Evolutionary conservation across 1,139 yeast genomes (phyloP), one percentile per base, ranked within the genome.

Genomic region (Candida mesenterica): DNA sequence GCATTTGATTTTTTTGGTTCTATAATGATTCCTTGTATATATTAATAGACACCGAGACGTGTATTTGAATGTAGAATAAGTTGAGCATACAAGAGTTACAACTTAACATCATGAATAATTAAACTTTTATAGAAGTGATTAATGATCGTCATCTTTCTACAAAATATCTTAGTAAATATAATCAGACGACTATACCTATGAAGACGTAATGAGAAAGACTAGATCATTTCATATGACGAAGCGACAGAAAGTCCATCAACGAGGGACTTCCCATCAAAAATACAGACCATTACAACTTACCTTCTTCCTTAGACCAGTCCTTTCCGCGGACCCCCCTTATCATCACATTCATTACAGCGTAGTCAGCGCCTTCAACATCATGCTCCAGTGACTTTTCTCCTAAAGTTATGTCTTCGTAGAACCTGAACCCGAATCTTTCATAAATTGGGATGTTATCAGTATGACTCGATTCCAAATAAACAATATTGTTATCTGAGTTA

Each of bases 391-490:
- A 44, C 36, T 59, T 58, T 32, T 66, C 62, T 3, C 82, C 82
- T 45, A 77, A 62, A 49, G 68, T 52, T 28, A 76, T 75, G 46
- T 75, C 75, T 42, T 69, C 66, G 35, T 68, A 73, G 25, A 68
- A 65, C 28, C 61, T 59, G 49, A 78, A 80, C 2, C 82, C 85
- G 53, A 77, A 79, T 43, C 61, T 66, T 33, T 72, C 66, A 52
- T 80, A 80, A 37, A 80, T 76, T 6, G 82, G 82, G 27, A 77
- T 63, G 49, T 79, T 80, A 12, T 43, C 43, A 6, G 61, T 51
- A n/a, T 75, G 61, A 6, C 82, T 75, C 46, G 82, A 75, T 50
- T 80, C 88, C 53, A 80, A 65, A 49, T 80, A 80, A 8, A 77
- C 58, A 19, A 72, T 61, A 36, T 62, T 59, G 36, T 63, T 53